Evolutionary conservation across 345 rosid genomes (phyloP).

Genomic region (Angophora floribunda): DNA sequence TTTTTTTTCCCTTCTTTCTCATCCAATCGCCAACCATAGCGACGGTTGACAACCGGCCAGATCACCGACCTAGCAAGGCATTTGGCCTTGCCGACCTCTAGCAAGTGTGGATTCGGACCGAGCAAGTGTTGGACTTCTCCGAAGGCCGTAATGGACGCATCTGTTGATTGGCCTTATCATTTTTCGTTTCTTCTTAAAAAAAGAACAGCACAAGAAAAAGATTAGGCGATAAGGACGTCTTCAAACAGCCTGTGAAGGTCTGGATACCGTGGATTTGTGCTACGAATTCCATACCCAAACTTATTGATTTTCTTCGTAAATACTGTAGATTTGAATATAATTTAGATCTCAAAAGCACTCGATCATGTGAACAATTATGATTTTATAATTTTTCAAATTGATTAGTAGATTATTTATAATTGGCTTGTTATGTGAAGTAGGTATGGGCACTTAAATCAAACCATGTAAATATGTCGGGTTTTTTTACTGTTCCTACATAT

Average conservation of each 20-base stretch:
- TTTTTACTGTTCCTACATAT: too few relatives aligned
- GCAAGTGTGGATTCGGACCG: too few relatives aligned
- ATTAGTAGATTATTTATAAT: too few relatives aligned
- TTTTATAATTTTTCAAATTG: not conserved
- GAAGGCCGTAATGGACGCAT: not conserved
- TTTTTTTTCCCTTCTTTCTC: too few relatives aligned
- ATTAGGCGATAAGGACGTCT: not conserved
- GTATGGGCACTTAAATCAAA: not conserved
- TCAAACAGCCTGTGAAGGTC: not conserved
- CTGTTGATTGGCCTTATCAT: not conserved
- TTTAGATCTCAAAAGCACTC: too few relatives aligned
- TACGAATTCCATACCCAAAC: not conserved
- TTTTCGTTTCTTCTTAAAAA: not conserved
- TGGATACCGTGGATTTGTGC: not conserved
- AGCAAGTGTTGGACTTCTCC: not conserved
- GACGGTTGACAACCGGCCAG: too few relatives aligned
- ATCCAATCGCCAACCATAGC: too few relatives aligned
- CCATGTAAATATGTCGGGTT: too few relatives aligned
- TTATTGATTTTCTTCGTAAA: not conserved
- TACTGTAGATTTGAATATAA: too few relatives aligned
- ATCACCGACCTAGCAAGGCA: too few relatives aligned
- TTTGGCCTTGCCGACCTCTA: too few relatives aligned
- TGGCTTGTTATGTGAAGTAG: too few relatives aligned
- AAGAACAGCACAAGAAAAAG: not conserved
- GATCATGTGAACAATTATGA: not conserved